Evolutionary conservation across 805 yeast species (phyloP), one percentile per base, ranked within the genome.

Genomic region (Saccharomycopsis fodiens): DNA sequence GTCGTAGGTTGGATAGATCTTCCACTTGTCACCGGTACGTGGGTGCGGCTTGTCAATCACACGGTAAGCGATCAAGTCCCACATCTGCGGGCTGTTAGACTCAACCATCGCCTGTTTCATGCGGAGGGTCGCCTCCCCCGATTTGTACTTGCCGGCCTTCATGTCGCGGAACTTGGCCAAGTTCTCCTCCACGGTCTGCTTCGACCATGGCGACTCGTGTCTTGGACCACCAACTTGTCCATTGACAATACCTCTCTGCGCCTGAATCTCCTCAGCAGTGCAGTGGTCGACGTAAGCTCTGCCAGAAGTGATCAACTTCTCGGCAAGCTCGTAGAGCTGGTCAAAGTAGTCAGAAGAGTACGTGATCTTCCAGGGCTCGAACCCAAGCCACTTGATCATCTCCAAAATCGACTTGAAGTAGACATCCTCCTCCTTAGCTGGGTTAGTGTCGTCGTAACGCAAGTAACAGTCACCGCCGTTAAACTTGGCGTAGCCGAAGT

Each of bases 51-150:
- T 88, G 56, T 91, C 75, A 57, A 93, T 72, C 2, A 93, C 96
- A 63, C 99, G 78, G 68, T 93, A 93, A 10, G 98, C 98, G 52
- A 93, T 93, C 54, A 93, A 74, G 67, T 93, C 99, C 99, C 99
- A 93, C 98, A 93, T 93, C 69, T 93, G 98, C 15, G 99, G 99
- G 53, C 86, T 85, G 52, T 96, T 95, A 15, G 93, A 84, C 6
- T 65, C 61, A 3, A 45, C 10, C 52, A 93, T 69, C 59, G 93
- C 96, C 72, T 87, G 96, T 63, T 91, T 91, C 97, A 93, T 93
- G 68, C 99, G 82, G 61, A 93, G 73, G 8, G 88, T 87, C 25
- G 96, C 97, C 64, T 86, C 85, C 54, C 97, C 97, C 35, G 88
- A 88, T 54, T 76, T 72, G 67, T 83, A 93, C 52, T 72, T 69